phyloP scores from a whole-genome alignment of 331 rosid genomes.

The Erythrophleum ivorense region DNA sequence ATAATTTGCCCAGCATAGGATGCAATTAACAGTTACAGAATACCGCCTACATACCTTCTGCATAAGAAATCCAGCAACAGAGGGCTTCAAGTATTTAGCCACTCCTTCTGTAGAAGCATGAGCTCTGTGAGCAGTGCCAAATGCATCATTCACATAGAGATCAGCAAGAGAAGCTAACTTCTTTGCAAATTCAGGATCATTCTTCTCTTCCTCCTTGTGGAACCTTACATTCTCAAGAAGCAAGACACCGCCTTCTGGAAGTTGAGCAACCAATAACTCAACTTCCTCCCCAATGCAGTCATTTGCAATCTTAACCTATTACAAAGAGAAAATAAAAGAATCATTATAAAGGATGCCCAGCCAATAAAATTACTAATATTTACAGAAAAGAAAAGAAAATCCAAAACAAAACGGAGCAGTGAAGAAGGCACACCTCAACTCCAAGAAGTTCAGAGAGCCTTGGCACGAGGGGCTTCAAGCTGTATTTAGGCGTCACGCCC shows the following conservation, averaged over 20 bases:
- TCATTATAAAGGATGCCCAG: not conserved
- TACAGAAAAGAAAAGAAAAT: not conserved
- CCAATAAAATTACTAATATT: not conserved
- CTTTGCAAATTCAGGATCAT: constrained; percentile 73
- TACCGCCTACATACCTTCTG: constrained; percentile 58
- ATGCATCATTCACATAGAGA: constrained; percentile 75
- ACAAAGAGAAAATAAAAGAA: not conserved
- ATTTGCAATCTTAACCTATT: constrained; percentile 64
- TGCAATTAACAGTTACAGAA: not conserved
- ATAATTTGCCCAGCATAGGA: not conserved
- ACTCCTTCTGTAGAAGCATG: constrained; percentile 84
- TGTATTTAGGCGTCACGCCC: constrained; percentile 77
- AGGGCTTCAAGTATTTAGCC: constrained; percentile 65
- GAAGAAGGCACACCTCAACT: constrained; percentile 47
- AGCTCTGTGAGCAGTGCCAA: constrained; percentile 82
- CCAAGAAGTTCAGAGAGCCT: constrained; percentile 79
- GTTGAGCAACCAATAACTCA: constrained; percentile 57
- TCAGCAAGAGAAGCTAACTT: constrained; percentile 82
- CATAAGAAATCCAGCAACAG: constrained; percentile 83
- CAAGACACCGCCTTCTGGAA: constrained; percentile 76
- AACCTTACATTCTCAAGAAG: constrained; percentile 80
- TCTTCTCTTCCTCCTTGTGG: constrained; percentile 84
- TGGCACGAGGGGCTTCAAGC: constrained; percentile 76
- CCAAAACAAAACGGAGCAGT: not conserved
- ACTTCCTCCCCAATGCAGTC: constrained; percentile 72